Evolutionary conservation across 768 basidiomycete genomes (phyloP).

Genomic region (Pleurotus cornucopiae): DNA sequence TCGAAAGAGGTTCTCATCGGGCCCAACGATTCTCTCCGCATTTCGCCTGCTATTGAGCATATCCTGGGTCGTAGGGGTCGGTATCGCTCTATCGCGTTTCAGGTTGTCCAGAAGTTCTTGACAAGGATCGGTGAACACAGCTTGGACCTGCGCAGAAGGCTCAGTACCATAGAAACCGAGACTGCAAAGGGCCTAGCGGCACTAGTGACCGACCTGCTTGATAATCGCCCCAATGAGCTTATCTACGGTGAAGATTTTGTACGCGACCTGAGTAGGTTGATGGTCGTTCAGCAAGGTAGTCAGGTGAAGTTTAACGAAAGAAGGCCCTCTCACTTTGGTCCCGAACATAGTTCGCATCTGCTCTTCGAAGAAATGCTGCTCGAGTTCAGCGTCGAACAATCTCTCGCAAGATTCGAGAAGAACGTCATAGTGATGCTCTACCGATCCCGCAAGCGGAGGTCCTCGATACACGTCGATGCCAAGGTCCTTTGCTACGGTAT

Average conservation of each 20-base stretch:
- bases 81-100: constrained; percentile 60
- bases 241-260: constrained; percentile 91
- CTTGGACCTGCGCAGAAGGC: constrained; percentile 44
- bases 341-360: constrained; percentile 86
- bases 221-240: constrained; percentile 85
- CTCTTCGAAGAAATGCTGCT: constrained; percentile 85
- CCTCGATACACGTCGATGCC: constrained; percentile 28
- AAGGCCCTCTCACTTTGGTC: constrained; percentile 47
- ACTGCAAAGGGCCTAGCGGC: not conserved
- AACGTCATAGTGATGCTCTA: constrained; percentile 75
- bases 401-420: constrained; percentile 85
- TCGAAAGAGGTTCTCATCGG: constrained; percentile 76
- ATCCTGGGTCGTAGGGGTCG: constrained; percentile 64
- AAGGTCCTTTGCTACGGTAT: constrained; percentile 20
- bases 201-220: constrained; percentile 62
- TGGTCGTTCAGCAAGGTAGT: not conserved
- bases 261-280: constrained; percentile 51
- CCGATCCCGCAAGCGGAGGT: constrained; percentile 27
- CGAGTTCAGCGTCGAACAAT: constrained; percentile 89
- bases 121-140: constrained; percentile 62
- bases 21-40: constrained; percentile 66
- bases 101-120: constrained; percentile 70
- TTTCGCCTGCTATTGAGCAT: constrained; percentile 62
- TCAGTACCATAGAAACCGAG: too few relatives aligned
- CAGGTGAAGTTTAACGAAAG: not conserved